A percentile compares a stretch with the other conserved stretches of the same genome.
Conservation (phyloP, 208 protist species). For the Strigomonas culicis region DNA sequence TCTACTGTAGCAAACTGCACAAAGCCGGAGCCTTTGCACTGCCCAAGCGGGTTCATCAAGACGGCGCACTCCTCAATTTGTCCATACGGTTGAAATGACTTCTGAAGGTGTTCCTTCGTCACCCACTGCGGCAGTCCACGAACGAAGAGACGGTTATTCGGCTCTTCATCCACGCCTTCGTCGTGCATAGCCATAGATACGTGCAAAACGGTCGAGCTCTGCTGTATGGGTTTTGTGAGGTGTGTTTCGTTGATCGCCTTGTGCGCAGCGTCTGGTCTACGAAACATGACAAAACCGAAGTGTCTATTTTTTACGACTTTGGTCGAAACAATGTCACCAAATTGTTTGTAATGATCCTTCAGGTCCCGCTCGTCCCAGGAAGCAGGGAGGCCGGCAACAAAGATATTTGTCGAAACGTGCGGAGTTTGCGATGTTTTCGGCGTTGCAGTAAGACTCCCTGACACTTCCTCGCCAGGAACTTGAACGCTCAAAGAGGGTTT, state of each 20-base stretch:
- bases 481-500: conserved; percentile 72
- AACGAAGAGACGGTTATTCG: conserved; percentile 87
- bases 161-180: conserved; percentile 84
- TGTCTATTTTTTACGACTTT: conserved; percentile 74
- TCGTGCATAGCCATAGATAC: conserved; percentile 90
- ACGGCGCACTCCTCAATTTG: conserved; percentile 67
- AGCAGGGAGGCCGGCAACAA: conserved; percentile 77
- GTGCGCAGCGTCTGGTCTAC: conserved; percentile 69
- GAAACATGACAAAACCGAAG: conserved; percentile 92
- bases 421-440: conserved; percentile 49
- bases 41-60: conserved; percentile 84
- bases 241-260: conserved; percentile 84
- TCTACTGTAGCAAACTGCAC: conserved; percentile 75
- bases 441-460: conserved; percentile 19
- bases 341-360: conserved; percentile 61
- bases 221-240: conserved; percentile 53
- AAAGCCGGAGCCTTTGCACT: conserved; percentile 90
- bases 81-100: conserved; percentile 65
- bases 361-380: conserved; percentile 77
- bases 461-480: conserved; percentile 33
- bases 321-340: conserved; percentile 84
- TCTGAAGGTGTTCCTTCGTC: conserved; percentile 77
- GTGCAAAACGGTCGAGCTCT: conserved; percentile 58
- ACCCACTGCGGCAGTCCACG: conserved; percentile 83
- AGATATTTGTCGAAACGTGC: conserved; percentile 88